phyloP scores from a whole-genome alignment of 371 early-diverging fungal genomes.

The Funneliformis caledonium region DNA sequence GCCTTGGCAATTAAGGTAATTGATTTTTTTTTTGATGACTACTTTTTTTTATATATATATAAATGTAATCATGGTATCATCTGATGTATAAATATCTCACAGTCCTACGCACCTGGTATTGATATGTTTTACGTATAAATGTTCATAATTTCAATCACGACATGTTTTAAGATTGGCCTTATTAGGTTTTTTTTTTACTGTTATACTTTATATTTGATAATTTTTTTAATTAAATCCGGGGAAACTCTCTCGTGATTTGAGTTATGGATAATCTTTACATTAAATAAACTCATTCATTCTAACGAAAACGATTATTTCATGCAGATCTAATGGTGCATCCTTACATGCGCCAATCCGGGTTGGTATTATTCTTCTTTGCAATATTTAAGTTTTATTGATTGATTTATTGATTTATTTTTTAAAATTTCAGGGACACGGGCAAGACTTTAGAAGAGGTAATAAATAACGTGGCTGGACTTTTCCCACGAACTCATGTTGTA shows the following conservation, averaged over 20 bases:
- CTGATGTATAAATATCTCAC: not conserved
- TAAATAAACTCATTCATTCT: not conserved
- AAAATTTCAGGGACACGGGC: not conserved
- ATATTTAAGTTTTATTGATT: not conserved
- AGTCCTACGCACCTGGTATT: conserved; percentile 62
- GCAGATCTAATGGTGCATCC: conserved; percentile 71
- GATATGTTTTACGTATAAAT: not conserved
- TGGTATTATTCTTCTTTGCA: not conserved
- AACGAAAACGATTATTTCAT: conserved; percentile 24
- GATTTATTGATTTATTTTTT: not conserved
- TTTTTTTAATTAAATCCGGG: not conserved
- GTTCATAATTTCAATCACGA: no score
- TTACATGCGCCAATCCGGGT: conserved; percentile 49
- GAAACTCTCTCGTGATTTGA: not conserved
- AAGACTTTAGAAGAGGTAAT: conserved; percentile 20
- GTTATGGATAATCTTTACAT: not conserved
- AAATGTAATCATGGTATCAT: no score
- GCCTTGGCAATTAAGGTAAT: conserved; percentile 75
- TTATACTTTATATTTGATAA: not conserved
- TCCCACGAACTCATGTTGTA: conserved; percentile 82
- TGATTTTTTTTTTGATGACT: not conserved
- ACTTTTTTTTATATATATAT: no score
- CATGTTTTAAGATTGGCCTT: not conserved
- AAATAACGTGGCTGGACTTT: conserved; percentile 50
- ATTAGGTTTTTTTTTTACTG: not conserved